Base-by-base conservation (phyloP, 1,284 basidiomycete species). In the Fomitopsis schrenkii region DNA sequence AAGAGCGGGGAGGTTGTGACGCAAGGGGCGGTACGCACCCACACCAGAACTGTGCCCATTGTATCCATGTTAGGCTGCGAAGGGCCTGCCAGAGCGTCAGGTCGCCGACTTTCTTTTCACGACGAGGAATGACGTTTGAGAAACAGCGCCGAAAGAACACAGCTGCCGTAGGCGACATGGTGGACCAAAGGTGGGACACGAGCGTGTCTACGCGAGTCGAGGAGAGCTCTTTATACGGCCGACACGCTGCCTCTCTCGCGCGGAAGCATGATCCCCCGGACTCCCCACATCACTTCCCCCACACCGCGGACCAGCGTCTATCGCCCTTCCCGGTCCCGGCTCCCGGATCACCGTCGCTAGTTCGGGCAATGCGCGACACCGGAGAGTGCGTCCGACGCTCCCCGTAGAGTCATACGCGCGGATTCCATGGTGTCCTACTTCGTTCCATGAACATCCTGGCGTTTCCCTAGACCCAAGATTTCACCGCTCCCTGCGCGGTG, bases 31-130 rank as follows among this genome's bases (percentile, higher is more conserved):
- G 10, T 22, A 68, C 76, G n/a, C 61, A 76, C 77, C 79, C 76
- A 42, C 76, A 76, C 68, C 77, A 77, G 73, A 84, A 83, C 58
- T 80, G 74, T 2, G 76, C 70, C 79, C 80, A 83, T 62, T 80
- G 79, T n/a, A 76, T 72, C 71, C 76, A 79, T 3, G 73, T 74
- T 17, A 81, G 70, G 26, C 77, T 72, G 55, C 73, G 71, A 41
- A 79, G 66, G 57, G 71, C 77, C 56, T 72, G 64, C 59, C 81
- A 66, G 50, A 80, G 70, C 7, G 77, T 74, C 52, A 72, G 66
- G 58, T 70, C 69, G 54, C 67, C 68, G 36, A 66, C 57, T 10
- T 44, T 66, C 58, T 71, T 71, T 66, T 88, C 82, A 66, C 77
- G 80, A 57, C 70, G 70, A 33, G 74, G 74, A 44, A 74, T 28